A percentile compares a stretch with the other conserved stretches of the same genome.
phyloP scores from a whole-genome alignment of 2,329 filamentous ascomycete species.

The Diaporthe sp. region DNA sequence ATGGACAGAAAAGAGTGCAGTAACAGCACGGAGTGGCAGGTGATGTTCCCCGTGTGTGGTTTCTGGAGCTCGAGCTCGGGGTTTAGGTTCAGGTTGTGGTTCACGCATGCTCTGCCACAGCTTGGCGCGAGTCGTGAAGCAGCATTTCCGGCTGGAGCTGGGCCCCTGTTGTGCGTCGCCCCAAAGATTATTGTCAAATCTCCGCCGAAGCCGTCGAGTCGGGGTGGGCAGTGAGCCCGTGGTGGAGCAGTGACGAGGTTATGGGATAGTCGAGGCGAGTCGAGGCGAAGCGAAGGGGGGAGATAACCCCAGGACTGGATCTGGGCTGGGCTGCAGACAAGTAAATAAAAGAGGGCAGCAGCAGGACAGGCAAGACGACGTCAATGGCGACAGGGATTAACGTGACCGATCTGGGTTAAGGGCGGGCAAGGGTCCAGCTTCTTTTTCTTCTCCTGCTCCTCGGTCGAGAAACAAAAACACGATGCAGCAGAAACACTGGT shows the following conservation, averaged over 20 bases:
- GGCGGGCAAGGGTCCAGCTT: constrained; percentile 3
- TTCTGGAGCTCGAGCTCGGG: constrained; percentile 26
- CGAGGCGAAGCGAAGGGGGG: background rate
- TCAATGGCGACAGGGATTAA: constrained; percentile 14
- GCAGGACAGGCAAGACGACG: background rate
- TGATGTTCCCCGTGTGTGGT: background rate
- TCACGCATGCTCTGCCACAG: constrained; percentile 36
- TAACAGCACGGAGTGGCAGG: constrained; percentile 7
- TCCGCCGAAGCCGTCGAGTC: constrained; percentile 21
- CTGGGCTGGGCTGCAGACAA: background rate
- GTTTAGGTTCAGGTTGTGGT: constrained; percentile 43
- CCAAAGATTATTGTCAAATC: constrained; percentile 37
- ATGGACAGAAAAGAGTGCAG: background rate
- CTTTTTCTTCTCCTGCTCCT: background rate
- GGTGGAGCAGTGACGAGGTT: constrained; percentile 22
- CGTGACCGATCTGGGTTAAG: background rate
- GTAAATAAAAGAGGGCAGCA: constrained; percentile 11
- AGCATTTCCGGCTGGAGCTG: constrained; percentile 33
- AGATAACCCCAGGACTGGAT: background rate
- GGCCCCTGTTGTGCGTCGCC: constrained; percentile 20
- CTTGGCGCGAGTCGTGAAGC: constrained; percentile 33
- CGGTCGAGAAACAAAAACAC: background rate
- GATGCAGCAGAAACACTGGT: constrained; percentile 3
- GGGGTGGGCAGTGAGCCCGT: constrained; percentile 1
- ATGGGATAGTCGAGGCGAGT: background rate